A percentile compares a stretch with the other conserved stretches of the same genome.
Conservation (phyloP, 2,329 filamentous ascomycete genomes). For the Stachybotrys elegans region DNA sequence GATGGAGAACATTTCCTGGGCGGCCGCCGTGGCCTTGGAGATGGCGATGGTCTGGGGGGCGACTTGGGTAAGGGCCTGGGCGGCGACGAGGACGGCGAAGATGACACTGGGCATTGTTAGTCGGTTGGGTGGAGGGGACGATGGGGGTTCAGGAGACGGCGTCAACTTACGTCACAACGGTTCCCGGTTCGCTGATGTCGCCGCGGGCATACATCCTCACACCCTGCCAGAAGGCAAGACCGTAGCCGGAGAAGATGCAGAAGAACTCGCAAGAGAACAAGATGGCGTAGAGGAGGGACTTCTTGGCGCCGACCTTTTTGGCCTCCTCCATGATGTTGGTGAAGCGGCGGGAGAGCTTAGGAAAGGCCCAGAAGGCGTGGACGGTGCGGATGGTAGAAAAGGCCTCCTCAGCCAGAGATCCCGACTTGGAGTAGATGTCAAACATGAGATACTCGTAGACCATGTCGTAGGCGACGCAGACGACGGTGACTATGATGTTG, state of each 20-base stretch:
- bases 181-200: slow-evolving; percentile 38
- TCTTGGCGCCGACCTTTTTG: slow-evolving; percentile 32
- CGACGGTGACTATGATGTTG: slow-evolving; percentile 33
- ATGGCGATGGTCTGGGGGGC: slow-evolving; percentile 41
- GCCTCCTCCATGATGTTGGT: slow-evolving; percentile 36
- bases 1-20: slow-evolving; percentile 39
- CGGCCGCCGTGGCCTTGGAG: slow-evolving; percentile 40
- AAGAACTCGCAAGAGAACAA: slow-evolving; percentile 42
- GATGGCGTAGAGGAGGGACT: slow-evolving; percentile 36
- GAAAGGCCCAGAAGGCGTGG: slow-evolving; percentile 45
- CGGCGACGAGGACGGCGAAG: slow-evolving; percentile 41
- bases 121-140: not conserved
- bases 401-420: slow-evolving; percentile 42
- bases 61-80: slow-evolving; percentile 40
- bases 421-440: slow-evolving; percentile 35
- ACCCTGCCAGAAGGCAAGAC: slow-evolving; percentile 47
- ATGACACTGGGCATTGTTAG: slow-evolving; percentile 29
- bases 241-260: slow-evolving; percentile 41
- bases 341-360: slow-evolving; percentile 36
- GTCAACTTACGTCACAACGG: slow-evolving; percentile 38
- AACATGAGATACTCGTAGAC: slow-evolving; percentile 38
- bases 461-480: slow-evolving; percentile 34
- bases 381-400: slow-evolving; percentile 44
- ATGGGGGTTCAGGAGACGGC: not conserved
- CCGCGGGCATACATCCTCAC: slow-evolving; percentile 39